These are phyloP conservation scores for Pichia sporocuriosa DNA, from an alignment of 805 yeast species.

Conservation along the genomic window DNA sequence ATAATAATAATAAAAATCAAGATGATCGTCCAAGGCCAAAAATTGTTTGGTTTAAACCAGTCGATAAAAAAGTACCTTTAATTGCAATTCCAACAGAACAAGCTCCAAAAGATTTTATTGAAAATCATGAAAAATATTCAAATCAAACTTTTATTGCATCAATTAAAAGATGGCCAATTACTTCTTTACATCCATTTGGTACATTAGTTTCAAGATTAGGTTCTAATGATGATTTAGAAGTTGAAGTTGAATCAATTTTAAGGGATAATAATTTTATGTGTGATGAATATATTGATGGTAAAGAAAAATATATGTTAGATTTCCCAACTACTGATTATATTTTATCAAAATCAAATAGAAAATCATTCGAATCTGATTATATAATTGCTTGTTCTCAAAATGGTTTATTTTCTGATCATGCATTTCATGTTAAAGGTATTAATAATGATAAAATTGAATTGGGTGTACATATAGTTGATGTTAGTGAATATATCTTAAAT, in stretches of 20 bases:
- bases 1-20: too few relatives aligned
- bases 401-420: constrained; percentile 61
- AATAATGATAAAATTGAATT: constrained; percentile 60
- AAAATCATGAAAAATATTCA: constrained; percentile 77
- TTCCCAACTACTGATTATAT: constrained; percentile 33
- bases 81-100: constrained; percentile 98
- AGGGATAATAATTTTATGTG: constrained; percentile 80
- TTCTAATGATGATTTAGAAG: constrained; percentile 61
- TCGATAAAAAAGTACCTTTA: constrained; percentile 94
- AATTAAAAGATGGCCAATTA: constrained; percentile 98
- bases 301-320: constrained; percentile 30
- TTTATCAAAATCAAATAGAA: constrained; percentile 35
- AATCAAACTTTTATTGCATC: constrained; percentile 87
- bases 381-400: constrained; percentile 58
- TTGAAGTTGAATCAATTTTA: constrained; percentile 82
- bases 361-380: constrained; percentile 51
- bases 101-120: constrained; percentile 93
- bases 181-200: constrained; percentile 97
- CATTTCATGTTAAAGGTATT: constrained; percentile 67
- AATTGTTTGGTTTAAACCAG: constrained; percentile 98
- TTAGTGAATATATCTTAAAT: constrained; percentile 60
- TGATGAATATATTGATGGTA: constrained; percentile 62
- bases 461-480: constrained; percentile 83
- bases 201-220: constrained; percentile 86
- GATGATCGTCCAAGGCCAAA: constrained; percentile 63